Base-by-base conservation (phyloP, 768 basidiomycete species). In the Amanita jacksonii region DNA sequence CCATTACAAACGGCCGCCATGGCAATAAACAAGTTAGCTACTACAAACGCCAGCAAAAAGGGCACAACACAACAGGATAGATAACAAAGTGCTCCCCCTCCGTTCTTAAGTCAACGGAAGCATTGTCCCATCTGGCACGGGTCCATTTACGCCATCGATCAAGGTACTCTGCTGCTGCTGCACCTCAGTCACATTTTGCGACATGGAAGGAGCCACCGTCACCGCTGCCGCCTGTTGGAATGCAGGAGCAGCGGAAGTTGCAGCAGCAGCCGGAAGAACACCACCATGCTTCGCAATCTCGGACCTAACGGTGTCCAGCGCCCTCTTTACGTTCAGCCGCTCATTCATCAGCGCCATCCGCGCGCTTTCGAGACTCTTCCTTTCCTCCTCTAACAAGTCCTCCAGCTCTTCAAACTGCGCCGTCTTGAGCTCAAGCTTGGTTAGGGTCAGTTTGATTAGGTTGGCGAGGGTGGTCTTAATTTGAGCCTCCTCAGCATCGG, bases 361-460 rank as follows among this genome's bases (percentile, higher is more conserved):
- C 16, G 85, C 80, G 37, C 80, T 78, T 68, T 99, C 96, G 34
- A 99, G 63, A 27, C 77, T 69, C 49, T 84, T 75, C 45, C 91
- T 74, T 62, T 99, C 96, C 41, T 89, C 83, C 59, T 98, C 96
- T 41, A 99, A 67, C 7, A 91, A 66, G 38, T 86, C 84, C 59
- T 99, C 96, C 46, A 99, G 69, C 60, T 89, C 83, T 59, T 97
- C 96, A 55, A 98, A 97, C 60, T 93, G 88, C 1, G 76, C 65
- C 79, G 92, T 87, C 72, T 99, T 98, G 43, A 94, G 69, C 57
- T 97, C 93, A 28, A 98, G 78, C 62, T 98, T 98, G 38, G 74
- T 88, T 54, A 76, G 70, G 47, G 74, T 88, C 44, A 87, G 71
- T 62, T 88, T 84, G 64, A 99, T 86, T 47, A 99, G 73, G 28